Evolutionary conservation across 2,329 filamentous ascomycete species (phyloP), one percentile per base, ranked within the genome.

Genomic region (Rhytidhysteron rufulum): DNA sequence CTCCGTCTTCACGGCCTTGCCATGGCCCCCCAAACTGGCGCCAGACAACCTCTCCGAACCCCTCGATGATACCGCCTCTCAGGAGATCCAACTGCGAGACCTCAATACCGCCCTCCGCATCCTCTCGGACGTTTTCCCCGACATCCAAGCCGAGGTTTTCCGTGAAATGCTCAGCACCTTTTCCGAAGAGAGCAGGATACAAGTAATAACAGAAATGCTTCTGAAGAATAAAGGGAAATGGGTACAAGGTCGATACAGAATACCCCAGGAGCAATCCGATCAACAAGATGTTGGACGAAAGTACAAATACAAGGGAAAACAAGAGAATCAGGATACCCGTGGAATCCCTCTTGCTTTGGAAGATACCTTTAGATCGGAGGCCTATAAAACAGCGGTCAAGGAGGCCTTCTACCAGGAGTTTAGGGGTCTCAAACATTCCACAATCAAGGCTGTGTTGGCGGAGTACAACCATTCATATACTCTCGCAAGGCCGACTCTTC

Each of bases 391-490:
- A 43, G 85, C 86, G 6, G 85, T 84, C 6, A 80, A 79, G 57
- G 66, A 69, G n/a, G 70, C 86, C 18, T 77, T 86, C 18, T 83
- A 80, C 63, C 77, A 81, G 41, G 87, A 93, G 63, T 93, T 91
- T 68, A 83, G 81, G 53, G 83, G 82, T 16, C 68, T 91, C 31
- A 82, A 84, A 10, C 78, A 79, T 42, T 86, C 85, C 2, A 82
- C 85, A 3, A 85, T 91, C 64, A 80, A 83, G 56, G 86, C 83
- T 7, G 86, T 93, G 6, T 75, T 93, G 34, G 86, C 86, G 36
- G 87, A 93, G 62, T 80, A 78, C 56, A 93, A 93, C 65, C 82
- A 86, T 64, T 85, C 83, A 7, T 93, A 91, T 54, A 79, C 84
- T 17, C 77, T 83, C 21, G 82, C 85, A 10, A 77, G 86, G 25